Percentiles rank a stretch among this genome's conserved stretches.
Evolutionary conservation across 352 stramenopile genomes (phyloP).

Genomic region (Phytophthora pistaciae): DNA sequence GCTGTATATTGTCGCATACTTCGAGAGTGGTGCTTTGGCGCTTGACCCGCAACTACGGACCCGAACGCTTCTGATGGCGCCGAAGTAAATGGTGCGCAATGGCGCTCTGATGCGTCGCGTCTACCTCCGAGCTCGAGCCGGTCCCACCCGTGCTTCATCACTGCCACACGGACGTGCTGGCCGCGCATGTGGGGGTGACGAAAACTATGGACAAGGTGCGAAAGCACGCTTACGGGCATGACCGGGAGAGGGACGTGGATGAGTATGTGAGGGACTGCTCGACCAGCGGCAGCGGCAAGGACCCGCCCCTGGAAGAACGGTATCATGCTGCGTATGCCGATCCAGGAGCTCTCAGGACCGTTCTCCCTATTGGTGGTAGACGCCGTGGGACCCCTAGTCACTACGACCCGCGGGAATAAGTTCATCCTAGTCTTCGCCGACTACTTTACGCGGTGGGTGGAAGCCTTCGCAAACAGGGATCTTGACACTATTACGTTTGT

Average conservation of each 20-base stretch:
- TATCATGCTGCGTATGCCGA: constrained; percentile 7
- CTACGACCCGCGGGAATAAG: background rate
- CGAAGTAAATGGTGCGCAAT: background rate
- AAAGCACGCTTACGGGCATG: constrained; percentile 1
- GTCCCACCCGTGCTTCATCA: constrained; percentile 4
- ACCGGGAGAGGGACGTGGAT: background rate
- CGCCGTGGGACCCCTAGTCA: background rate
- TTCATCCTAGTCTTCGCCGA: background rate
- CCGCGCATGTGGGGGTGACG: background rate
- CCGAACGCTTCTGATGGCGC: background rate
- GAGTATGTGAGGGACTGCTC: background rate
- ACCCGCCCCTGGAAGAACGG: constrained; percentile 2
- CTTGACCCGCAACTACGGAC: constrained; percentile 9
- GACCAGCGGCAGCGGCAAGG: background rate
- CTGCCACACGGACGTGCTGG: constrained; percentile 16
- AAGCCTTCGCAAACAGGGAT: background rate
- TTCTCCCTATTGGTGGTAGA: background rate
- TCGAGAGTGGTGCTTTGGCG: background rate
- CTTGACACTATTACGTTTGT: background rate
- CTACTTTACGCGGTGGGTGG: background rate
- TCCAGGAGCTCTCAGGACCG: background rate
- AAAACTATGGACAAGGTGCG: constrained; percentile 8
- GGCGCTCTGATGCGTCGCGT: constrained; percentile 4
- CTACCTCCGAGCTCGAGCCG: background rate
- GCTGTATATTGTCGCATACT: background rate